Evolutionary conservation across 108 stramenopile species (phyloP), one percentile per base, ranked within the genome.

Genomic region (Fragilaria crotonensis): DNA sequence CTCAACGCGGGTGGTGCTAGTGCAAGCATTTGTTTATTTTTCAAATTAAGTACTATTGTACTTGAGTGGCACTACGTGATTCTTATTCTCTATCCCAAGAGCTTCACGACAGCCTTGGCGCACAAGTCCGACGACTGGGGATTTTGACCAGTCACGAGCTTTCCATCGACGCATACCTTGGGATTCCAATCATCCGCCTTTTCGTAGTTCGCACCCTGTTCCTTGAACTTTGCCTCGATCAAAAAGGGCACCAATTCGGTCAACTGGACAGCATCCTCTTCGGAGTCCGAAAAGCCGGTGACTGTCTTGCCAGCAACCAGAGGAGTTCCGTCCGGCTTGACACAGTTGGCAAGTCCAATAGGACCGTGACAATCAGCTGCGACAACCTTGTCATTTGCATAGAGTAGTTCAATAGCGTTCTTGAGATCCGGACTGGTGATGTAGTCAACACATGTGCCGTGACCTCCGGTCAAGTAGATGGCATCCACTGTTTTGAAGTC

Each of bases 91-190:
- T 19, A 19, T 23, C 46, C 30, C 64, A 75, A 33, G 14, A 54
- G 27, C 59, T 75, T 56, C 66, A 77, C 66, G 33, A 78, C 75
- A 44, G 78, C 79, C 25, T 65, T 46, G 45, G 85, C 85, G 29
- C 68, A 68, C 5, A 60, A 74, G 22, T 71, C 77, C 1, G 77
- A 75, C 18, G 60, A 64, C 22, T 73, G 70, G 20, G 90, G 90
- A 68, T 91, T 91, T 70, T 91, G 90, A 25, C 85, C 90, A 9
- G 89, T 91, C 27, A 87, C 68, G 58, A 91, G 64, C 9, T 85
- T 87, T 32, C 84, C 85, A 68, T 84, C 85, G 19, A 77, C 78
- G 49, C 76, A 78, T 22, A 71, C 73, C 30, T 90, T 77, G 50
- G 79, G 47, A 46, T 64, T 57, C 83, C 83, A 90, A 65, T 84